Evolutionary conservation across 106 monocot species (phyloP).

Genomic region (Iris macrosiphon): DNA sequence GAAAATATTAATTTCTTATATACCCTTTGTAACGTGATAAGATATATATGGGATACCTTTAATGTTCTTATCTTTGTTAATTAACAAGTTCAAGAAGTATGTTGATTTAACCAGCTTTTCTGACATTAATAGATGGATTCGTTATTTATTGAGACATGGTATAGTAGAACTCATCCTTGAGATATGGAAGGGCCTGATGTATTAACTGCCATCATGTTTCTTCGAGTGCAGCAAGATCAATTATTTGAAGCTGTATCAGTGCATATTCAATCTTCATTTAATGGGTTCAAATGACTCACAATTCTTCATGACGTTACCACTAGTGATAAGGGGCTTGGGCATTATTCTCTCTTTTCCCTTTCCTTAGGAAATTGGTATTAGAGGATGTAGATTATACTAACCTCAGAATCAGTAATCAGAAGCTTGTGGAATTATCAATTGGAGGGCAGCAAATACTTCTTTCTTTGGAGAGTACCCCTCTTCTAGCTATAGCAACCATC

Average conservation of each 20-base stretch:
- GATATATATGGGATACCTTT: background rate
- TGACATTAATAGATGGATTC: background rate
- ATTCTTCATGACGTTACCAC: background rate
- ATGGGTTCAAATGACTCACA: background rate
- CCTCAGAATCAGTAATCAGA: background rate
- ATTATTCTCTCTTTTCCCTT: background rate
- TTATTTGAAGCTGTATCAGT: background rate
- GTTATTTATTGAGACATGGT: background rate
- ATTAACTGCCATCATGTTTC: background rate
- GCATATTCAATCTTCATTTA: background rate
- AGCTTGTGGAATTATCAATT: background rate
- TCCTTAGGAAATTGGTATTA: too few relatives aligned
- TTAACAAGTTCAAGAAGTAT: background rate
- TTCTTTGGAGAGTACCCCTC: background rate
- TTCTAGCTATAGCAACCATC: background rate
- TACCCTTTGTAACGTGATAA: background rate
- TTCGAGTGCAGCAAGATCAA: background rate
- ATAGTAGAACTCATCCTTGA: constrained; percentile 3
- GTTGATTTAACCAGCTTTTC: background rate
- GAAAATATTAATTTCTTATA: background rate
- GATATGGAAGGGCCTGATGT: background rate
- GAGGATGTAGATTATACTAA: background rate
- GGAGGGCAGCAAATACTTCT: background rate
- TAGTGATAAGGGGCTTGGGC: background rate
- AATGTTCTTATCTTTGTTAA: background rate